Base-by-base conservation (phyloP, 768 basidiomycete genomes). In the Coprinellus micaceus region DNA sequence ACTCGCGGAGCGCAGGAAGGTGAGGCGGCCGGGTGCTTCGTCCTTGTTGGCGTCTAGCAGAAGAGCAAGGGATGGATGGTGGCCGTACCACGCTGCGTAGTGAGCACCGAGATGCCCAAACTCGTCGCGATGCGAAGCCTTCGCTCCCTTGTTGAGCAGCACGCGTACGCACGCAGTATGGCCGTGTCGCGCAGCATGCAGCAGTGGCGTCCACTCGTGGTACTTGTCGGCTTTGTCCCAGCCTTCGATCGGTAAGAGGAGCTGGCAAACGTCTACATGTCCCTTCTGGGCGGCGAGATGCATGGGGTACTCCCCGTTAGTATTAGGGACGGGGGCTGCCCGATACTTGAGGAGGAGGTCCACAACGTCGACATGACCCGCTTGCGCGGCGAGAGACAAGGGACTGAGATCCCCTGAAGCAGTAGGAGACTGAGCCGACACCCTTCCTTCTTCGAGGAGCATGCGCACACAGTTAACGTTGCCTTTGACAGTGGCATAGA, bases 11-110 rank as follows among this genome's bases (percentile, higher is more conserved):
- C 59, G 61, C 1, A 60, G 60, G 30, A 62, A 47, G 39, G 61
- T 68, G 30, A 62, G 52, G 19, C 59, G 52, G 9, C 64, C 55
- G n/a, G 76, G 67, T 7, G 64, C 58, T 7, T 15, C 13, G 19
- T 68, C 69, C 52, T 65, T 66, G 21, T 75, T 68, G 0, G 79
- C 78, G 21, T 67, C 71, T 45, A 91, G 73, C 15, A 96, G 79
- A 2, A 82, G 68, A 25, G 77, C 73, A 49, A 91, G 81, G 61
- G 85, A 91, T n/a, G n/a, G n/a, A 51, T 85, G 81, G 66, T 94
- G 90, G 2, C 94, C 96, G 64, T 92, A 92, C 94, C 96, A 99
- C 3, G 93, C 94, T 1, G 96, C 94, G 66, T 98, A 98, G 73
- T 97, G 94, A 41, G 94, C 80, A 17, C 96, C 84, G 36, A 83